These are phyloP conservation scores for Malassezia psittaci DNA, from an alignment of 1,284 basidiomycete species.

Conservation along the genomic window DNA sequence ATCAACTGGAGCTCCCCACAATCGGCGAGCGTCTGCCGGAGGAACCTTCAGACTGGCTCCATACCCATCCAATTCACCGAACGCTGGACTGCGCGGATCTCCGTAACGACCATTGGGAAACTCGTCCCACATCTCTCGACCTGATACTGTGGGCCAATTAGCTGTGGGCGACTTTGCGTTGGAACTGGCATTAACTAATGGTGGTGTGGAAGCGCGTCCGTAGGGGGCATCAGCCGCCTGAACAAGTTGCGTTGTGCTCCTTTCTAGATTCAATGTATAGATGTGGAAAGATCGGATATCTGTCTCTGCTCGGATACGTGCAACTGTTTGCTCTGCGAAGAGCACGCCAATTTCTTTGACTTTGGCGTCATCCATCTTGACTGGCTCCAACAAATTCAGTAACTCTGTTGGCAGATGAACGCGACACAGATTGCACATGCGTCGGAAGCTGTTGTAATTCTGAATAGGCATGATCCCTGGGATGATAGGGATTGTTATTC, in stretches of 20 bases:
- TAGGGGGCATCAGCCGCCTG: conserved; percentile 45
- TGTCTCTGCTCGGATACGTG: conserved; percentile 54
- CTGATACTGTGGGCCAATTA: not conserved
- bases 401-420: conserved; percentile 65
- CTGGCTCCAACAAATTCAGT: conserved; percentile 62
- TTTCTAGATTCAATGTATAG: conserved; percentile 94
- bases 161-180: conserved; percentile 10
- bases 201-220: conserved; percentile 4
- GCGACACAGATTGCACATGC: conserved; percentile 79
- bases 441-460: conserved; percentile 81
- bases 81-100: conserved; percentile 43
- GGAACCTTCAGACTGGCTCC: conserved; percentile 45
- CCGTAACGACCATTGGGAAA: conserved; percentile 46
- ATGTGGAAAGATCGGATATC: conserved; percentile 77
- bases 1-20: conserved; percentile 72
- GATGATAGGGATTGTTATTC: conserved; percentile 80
- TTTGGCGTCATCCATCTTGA: conserved; percentile 66
- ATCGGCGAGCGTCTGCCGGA: conserved; percentile 58
- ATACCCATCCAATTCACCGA: conserved; percentile 46
- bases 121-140: conserved; percentile 39
- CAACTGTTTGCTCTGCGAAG: conserved; percentile 60
- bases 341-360: conserved; percentile 72
- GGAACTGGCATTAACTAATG: not conserved
- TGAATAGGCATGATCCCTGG: conserved; percentile 98
- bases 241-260: conserved; percentile 79